A percentile compares a stretch with the other conserved stretches of the same genome.
Evolutionary conservation across 148 eudicot species (phyloP).

Genomic region (Agrostemma githago): DNA sequence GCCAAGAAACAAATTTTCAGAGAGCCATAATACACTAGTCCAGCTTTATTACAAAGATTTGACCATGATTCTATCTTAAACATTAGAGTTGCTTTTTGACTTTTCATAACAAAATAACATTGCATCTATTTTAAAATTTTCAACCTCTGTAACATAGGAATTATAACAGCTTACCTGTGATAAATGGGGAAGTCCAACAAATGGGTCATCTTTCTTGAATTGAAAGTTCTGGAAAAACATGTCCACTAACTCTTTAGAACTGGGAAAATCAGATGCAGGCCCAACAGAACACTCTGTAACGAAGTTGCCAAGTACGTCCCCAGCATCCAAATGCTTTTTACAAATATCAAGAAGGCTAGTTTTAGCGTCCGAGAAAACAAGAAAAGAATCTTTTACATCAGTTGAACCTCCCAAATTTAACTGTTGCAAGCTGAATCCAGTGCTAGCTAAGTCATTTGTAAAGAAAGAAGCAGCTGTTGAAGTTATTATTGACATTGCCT

Average conservation of each 20-base stretch:
- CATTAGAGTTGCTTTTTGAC: not conserved
- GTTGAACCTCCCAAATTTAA: constrained; percentile 29
- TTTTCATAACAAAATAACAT: not conserved
- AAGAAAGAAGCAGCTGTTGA: constrained; percentile 60
- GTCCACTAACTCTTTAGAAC: constrained; percentile 69
- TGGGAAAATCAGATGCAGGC: constrained; percentile 45
- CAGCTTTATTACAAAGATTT: not conserved
- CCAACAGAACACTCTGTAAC: constrained; percentile 55
- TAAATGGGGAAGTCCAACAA: constrained; percentile 39
- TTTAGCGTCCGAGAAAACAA: constrained; percentile 46
- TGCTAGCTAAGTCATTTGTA: constrained; percentile 36
- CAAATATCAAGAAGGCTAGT: constrained; percentile 51
- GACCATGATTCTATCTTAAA: not conserved
- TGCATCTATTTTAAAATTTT: not conserved
- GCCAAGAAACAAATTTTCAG: not conserved
- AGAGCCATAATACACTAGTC: not conserved
- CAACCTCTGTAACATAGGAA: not conserved
- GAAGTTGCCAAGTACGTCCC: constrained; percentile 33
- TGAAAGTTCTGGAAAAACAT: constrained; percentile 43
- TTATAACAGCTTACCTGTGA: constrained; percentile 51
- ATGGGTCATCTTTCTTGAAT: constrained; percentile 29
- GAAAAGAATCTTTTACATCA: constrained; percentile 33
- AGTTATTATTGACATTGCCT: constrained; percentile 44
- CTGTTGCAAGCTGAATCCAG: constrained; percentile 37
- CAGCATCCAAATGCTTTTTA: constrained; percentile 37